phyloP scores from a whole-genome alignment of 257 asterid species.

The Thymus quinquecostatus region DNA sequence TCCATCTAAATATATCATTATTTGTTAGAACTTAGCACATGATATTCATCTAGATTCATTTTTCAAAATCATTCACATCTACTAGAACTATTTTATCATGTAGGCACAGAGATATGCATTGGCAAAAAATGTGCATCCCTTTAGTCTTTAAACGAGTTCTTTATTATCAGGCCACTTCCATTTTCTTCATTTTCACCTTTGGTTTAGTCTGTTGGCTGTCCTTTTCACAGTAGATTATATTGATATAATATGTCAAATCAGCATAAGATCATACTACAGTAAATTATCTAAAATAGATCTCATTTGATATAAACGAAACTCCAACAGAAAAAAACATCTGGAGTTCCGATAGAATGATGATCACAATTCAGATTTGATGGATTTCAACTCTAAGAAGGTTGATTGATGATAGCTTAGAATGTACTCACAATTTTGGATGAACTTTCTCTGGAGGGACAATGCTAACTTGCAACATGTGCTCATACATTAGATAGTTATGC shows the following conservation, averaged over 20 bases:
- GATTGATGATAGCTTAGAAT: conserved; percentile 1
- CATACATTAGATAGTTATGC: conserved; percentile 86
- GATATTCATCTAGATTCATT: too few relatives aligned
- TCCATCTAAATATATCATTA: conserved; percentile 61
- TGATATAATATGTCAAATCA: not conserved
- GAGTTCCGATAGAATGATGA: not conserved
- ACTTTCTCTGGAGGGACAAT: conserved; percentile 73
- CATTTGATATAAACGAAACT: not conserved
- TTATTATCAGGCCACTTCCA: not conserved
- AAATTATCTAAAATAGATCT: not conserved
- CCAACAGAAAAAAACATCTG: too few relatives aligned
- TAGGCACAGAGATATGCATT: not conserved
- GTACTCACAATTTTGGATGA: conserved; percentile 77
- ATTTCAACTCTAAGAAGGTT: too few relatives aligned
- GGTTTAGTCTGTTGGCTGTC: not conserved
- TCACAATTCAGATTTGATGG: not conserved
- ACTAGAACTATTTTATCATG: too few relatives aligned
- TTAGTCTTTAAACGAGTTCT: not conserved
- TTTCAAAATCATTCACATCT: not conserved
- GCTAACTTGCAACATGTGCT: conserved; percentile 82
- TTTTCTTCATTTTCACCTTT: not conserved
- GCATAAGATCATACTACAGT: not conserved
- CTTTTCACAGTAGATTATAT: not conserved
- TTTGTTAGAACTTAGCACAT: not conserved
- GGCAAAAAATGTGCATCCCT: not conserved